These are phyloP conservation scores for Claviceps pusilla DNA, from an alignment of 2,329 filamentous ascomycete genomes.

Conservation along the genomic window DNA sequence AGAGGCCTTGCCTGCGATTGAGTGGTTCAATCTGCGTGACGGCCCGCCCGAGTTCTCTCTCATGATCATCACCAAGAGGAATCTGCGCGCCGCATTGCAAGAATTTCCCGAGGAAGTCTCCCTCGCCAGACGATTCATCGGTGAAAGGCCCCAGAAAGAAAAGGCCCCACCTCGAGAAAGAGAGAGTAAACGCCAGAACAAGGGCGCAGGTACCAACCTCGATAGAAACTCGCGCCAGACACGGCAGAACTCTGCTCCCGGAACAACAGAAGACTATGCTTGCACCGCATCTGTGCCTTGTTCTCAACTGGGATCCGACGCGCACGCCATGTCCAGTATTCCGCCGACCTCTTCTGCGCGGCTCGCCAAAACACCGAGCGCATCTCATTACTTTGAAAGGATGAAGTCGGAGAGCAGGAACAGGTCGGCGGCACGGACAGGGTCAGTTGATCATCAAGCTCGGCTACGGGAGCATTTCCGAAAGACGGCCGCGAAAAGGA, in stretches of 20 bases:
- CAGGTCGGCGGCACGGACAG: constrained; percentile 2
- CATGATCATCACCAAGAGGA: constrained; percentile 21
- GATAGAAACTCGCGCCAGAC: background rate
- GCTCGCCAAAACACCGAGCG: constrained; percentile 5
- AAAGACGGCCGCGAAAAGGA: constrained; percentile 8
- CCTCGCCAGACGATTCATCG: constrained; percentile 4
- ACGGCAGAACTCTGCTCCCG: background rate
- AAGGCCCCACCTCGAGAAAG: background rate
- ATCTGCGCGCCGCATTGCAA: constrained; percentile 19
- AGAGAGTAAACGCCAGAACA: background rate
- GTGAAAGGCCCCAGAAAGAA: background rate
- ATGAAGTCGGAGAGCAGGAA: constrained; percentile 7
- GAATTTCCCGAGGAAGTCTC: constrained; percentile 20
- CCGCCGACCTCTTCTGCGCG: constrained; percentile 8
- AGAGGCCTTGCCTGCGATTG: constrained; percentile 21
- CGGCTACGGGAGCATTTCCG: constrained; percentile 15
- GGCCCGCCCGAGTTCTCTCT: constrained; percentile 16
- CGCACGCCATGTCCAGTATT: constrained; percentile 9
- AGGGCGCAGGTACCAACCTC: constrained; percentile 1
- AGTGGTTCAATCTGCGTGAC: constrained; percentile 25
- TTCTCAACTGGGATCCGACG: constrained; percentile 7
- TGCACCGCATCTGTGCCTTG: constrained; percentile 6
- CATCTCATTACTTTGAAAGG: constrained; percentile 12
- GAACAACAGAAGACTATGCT: background rate
- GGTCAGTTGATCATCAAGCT: constrained; percentile 10